Base-by-base conservation (phyloP, 345 rosid species). In the Boechera retrofracta region DNA sequence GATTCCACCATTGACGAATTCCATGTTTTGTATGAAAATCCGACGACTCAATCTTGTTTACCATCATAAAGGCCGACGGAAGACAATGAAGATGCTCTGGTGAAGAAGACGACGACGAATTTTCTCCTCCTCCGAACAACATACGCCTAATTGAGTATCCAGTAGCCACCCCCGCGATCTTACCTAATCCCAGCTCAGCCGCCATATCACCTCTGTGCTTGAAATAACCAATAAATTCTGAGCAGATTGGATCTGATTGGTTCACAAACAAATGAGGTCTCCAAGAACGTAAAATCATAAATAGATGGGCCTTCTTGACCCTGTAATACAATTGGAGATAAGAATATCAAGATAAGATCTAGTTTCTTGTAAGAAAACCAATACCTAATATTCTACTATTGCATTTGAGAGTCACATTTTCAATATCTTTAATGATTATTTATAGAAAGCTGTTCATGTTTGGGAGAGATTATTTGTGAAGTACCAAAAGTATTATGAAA, bases 1-100 rank as follows among this genome's bases (percentile, higher is more conserved):
- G 64, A 59, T 82, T 77, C 89, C 89, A 88, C 92, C 87, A 86
- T 69, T 86, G 88, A 71, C 82, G 88, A 80, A 88, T 80, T 58
- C 88, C 88, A 42, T 88, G 92, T 28, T 85, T 82, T 79, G 71
- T 76, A 63, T 4, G 8, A n/a, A 59, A 9, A 51, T 78, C 12
- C 79, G 76, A 56, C 64, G 76, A 2, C 52, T 69, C 8, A 62
- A 38, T 3, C 29, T 60, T 44, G 74, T 85, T 86, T 9, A 79
- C 58, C 1, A 59, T 75, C 72, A 83, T 38, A 72, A 39, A 38
- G 26, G 85, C 92, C 0, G 87, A 88, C 45, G 88, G 92, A 63
- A 86, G 77, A 32, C 82, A 72, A 67, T 88, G 88, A 31, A 80
- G 55, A 10, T 83, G 82, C 41, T 80, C 75, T 44, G 55, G 44